Percentiles rank a stretch among this genome's conserved stretches.
These are phyloP conservation scores for Glycine tomentella DNA, from an alignment of 306 rosid species.

Conservation along the genomic window DNA sequence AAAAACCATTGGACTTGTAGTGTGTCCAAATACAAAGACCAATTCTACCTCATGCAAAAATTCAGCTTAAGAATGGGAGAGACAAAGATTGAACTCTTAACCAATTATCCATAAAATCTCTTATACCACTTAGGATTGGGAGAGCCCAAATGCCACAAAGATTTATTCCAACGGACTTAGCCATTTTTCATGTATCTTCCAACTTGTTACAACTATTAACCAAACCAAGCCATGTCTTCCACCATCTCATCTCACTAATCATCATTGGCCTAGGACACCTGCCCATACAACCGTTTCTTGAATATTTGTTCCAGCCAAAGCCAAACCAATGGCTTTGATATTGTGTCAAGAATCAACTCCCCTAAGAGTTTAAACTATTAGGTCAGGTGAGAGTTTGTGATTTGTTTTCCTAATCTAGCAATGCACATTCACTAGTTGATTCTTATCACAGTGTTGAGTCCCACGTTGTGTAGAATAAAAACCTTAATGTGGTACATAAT, in stretches of 20 bases:
- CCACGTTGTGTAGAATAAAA: neutral
- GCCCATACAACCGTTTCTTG: neutral
- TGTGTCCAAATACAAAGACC: neutral
- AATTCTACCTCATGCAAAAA: neutral
- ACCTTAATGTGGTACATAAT: neutral
- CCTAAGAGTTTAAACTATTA: neutral
- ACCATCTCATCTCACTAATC: neutral
- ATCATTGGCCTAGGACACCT: no score
- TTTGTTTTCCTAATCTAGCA: neutral
- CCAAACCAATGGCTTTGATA: neutral
- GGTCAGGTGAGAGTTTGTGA: neutral
- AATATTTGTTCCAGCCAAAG: neutral
- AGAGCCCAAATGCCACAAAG: no score
- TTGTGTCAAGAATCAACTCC: neutral
- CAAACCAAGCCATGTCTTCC: slow-evolving; percentile 2
- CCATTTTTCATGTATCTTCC: neutral
- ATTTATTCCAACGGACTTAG: neutral
- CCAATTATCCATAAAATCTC: neutral
- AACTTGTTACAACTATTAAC: neutral
- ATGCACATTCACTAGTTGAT: neutral
- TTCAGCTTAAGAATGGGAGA: neutral
- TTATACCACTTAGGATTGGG: neutral
- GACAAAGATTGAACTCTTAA: neutral
- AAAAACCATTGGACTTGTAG: neutral
- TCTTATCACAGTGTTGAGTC: neutral